phyloP scores from a whole-genome alignment of 176 grass and related monocot species.

The Alopecurus myosuroides region DNA sequence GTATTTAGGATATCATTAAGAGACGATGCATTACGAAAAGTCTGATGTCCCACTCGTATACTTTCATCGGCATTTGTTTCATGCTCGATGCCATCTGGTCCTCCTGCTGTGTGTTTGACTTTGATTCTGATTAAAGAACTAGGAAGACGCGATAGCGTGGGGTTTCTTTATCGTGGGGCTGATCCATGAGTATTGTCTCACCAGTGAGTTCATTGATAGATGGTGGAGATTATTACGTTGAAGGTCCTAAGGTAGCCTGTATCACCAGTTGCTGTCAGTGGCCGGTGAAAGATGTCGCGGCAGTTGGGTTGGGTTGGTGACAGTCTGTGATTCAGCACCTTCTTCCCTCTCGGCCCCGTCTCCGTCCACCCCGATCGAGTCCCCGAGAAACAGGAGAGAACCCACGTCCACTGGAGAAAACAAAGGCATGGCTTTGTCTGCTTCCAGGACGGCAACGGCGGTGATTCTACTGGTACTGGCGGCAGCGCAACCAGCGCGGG shows the following conservation, averaged over 20 bases:
- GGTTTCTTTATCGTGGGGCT: neutral
- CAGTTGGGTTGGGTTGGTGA: no score
- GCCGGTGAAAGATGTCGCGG: no score
- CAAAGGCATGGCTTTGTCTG: conserved; percentile 5
- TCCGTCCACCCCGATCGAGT: neutral
- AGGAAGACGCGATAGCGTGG: neutral
- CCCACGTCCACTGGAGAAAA: neutral
- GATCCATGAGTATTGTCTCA: neutral
- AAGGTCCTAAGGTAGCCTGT: no score
- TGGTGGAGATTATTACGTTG: no score
- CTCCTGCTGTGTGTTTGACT: neutral
- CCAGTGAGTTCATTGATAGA: no score
- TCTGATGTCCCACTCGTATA: neutral
- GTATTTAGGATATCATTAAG: no score
- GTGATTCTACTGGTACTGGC: neutral
- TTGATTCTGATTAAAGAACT: neutral
- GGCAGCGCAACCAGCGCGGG: neutral
- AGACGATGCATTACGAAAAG: no score
- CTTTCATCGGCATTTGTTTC: no score
- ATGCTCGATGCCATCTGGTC: no score
- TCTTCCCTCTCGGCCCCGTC: neutral
- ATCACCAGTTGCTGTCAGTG: no score
- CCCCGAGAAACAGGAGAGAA: neutral
- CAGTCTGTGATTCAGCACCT: no score
- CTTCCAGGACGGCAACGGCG: neutral